Evolutionary conservation across 805 yeast genomes (phyloP).

Genomic region (Blastobotrys mokoenaii): DNA sequence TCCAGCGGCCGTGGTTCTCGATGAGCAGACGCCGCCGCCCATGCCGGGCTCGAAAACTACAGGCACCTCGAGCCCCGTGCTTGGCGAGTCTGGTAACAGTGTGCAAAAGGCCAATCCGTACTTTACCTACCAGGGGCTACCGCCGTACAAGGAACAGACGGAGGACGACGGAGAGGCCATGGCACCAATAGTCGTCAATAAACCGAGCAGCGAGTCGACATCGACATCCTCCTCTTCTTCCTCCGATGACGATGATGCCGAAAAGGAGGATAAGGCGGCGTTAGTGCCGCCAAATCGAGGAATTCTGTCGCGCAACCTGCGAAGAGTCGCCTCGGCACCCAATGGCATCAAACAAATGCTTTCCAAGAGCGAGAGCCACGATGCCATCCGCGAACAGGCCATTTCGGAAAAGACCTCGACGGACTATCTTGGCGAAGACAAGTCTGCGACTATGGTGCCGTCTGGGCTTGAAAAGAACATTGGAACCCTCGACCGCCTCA

Average conservation of each 20-base stretch:
- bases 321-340: conserved; percentile 85
- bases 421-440: too few relatives aligned
- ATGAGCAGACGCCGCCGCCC: neutral
- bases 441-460: too few relatives aligned
- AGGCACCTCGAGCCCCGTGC: conserved; percentile 10
- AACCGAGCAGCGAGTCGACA: neutral
- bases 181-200: neutral
- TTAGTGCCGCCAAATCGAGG: conserved; percentile 18
- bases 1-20: conserved; percentile 12
- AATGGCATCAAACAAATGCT: conserved; percentile 38
- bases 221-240: neutral
- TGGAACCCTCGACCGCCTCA: conserved; percentile 18
- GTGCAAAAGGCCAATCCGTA: conserved; percentile 35
- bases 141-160: conserved; percentile 37
- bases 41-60: neutral
- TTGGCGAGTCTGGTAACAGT: conserved; percentile 2
- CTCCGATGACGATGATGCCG: neutral
- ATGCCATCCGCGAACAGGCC: neutral
- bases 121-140: conserved; percentile 51
- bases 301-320: conserved; percentile 29
- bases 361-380: too few relatives aligned
- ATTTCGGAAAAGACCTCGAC: conserved; percentile 1
- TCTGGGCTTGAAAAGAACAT: neutral
- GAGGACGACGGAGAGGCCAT: neutral
- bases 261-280: conserved; percentile 16